Percentiles rank a stretch among this genome's conserved stretches.
Evolutionary conservation across 257 asterid species (phyloP).

Genomic region (Solanum phureja): DNA sequence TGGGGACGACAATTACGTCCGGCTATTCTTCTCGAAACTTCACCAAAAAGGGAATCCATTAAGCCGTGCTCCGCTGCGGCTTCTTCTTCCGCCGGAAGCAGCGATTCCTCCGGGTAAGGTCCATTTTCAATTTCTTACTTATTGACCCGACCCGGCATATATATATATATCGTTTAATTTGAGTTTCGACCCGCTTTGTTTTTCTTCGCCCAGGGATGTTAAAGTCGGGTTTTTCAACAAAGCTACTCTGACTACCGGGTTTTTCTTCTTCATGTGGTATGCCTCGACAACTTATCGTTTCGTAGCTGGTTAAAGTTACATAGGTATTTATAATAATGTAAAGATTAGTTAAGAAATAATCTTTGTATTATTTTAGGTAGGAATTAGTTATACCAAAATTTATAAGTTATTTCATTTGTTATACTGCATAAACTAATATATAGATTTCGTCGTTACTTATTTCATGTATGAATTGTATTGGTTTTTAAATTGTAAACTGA

Average conservation of each 20-base stretch:
- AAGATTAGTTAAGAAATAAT: neutral
- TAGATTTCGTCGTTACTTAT: neutral
- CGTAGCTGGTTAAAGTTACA: neutral
- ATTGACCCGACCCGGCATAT: neutral
- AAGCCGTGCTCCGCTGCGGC: slow-evolving; percentile 63
- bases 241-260: slow-evolving; percentile 75
- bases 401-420: no score
- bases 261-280: slow-evolving; percentile 98
- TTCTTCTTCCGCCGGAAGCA: slow-evolving; percentile 61
- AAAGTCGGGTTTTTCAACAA: slow-evolving; percentile 72
- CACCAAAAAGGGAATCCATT: slow-evolving; percentile 42
- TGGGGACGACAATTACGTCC: slow-evolving; percentile 81
- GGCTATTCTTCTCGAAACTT: slow-evolving; percentile 48
- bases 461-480: no score
- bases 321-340: no score
- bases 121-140: slow-evolving; percentile 24
- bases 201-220: slow-evolving; percentile 30
- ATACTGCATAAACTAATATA: no score
- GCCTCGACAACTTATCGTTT: neutral
- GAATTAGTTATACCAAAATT: no score
- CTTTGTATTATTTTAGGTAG: no score
- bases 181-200: neutral
- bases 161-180: neutral
- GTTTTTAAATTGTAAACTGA: neutral
- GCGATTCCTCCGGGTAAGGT: slow-evolving; percentile 91